Evolutionary conservation across 768 basidiomycete species (phyloP).

Genomic region (Phylloporus sp.): DNA sequence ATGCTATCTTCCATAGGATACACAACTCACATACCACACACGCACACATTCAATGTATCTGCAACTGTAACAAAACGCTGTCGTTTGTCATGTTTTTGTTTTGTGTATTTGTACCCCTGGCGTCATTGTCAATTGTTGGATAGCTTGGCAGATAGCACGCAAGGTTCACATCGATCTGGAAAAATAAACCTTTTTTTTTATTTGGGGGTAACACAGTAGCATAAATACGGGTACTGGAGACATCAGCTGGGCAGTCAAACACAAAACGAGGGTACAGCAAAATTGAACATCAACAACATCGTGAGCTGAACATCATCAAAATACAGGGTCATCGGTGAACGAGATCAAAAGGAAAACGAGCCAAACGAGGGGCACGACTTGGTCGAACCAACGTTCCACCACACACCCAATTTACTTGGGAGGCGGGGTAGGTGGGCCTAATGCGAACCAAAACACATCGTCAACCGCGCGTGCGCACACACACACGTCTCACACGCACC

Average conservation of each 20-base stretch:
- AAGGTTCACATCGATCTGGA: no score
- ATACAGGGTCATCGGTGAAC: neutral
- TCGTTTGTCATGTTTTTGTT: neutral
- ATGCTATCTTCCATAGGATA: neutral
- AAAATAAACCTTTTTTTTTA: neutral
- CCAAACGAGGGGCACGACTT: neutral
- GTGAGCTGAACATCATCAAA: neutral
- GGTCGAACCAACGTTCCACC: neutral
- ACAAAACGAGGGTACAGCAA: neutral
- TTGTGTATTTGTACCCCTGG: neutral
- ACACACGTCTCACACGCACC: slow-evolving; percentile 39
- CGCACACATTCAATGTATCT: neutral
- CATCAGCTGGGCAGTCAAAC: neutral
- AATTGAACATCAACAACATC: neutral
- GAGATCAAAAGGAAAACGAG: neutral
- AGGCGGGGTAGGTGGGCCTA: slow-evolving; percentile 32
- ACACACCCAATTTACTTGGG: neutral
- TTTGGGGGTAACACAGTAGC: neutral
- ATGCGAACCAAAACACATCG: neutral
- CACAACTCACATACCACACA: neutral
- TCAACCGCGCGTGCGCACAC: neutral
- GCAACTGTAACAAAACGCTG: neutral
- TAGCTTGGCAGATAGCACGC: no score
- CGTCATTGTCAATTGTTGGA: neutral
- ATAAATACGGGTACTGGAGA: neutral